These are phyloP conservation scores for Bipolaris sorokiniana DNA, from an alignment of 2,329 filamentous ascomycete genomes.

Conservation along the genomic window DNA sequence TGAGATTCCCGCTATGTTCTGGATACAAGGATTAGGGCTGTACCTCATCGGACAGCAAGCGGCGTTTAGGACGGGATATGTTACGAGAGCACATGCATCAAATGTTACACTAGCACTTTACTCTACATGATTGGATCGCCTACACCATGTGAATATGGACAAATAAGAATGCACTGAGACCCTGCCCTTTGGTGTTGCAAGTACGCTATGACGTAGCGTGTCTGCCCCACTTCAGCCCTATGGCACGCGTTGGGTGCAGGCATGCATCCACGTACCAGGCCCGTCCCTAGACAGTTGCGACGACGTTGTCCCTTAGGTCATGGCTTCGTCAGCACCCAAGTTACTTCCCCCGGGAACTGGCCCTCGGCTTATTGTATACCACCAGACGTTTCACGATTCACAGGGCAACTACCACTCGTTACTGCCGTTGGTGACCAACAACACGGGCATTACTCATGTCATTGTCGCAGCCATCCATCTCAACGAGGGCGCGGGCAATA, in stretches of 20 bases:
- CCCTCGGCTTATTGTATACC: slow-evolving; percentile 62
- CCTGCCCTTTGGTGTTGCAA: slow-evolving; percentile 19
- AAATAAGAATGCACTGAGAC: not conserved
- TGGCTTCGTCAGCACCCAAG: slow-evolving; percentile 38
- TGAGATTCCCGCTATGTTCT: slow-evolving; percentile 26
- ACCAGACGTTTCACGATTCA: slow-evolving; percentile 67
- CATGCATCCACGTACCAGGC: slow-evolving; percentile 17
- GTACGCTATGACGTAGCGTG: slow-evolving; percentile 29
- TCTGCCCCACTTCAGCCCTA: slow-evolving; percentile 42
- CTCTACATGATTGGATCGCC: not conserved
- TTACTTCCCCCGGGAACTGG: slow-evolving; percentile 47
- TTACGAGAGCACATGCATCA: slow-evolving; percentile 14
- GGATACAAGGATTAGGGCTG: slow-evolving; percentile 26
- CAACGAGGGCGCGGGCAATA: slow-evolving; percentile 68
- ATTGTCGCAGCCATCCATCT: slow-evolving; percentile 88
- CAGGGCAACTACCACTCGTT: slow-evolving; percentile 64
- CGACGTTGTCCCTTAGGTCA: slow-evolving; percentile 13
- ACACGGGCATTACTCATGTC: slow-evolving; percentile 75
- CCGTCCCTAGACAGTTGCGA: slow-evolving; percentile 1
- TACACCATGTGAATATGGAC: not conserved
- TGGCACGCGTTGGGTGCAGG: slow-evolving; percentile 12
- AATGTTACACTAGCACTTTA: not conserved
- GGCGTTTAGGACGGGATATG: slow-evolving; percentile 33
- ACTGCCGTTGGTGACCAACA: slow-evolving; percentile 64
- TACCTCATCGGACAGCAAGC: slow-evolving; percentile 22